Evolutionary conservation across 306 rosid species (phyloP), one percentile per base, ranked within the genome.

Genomic region (Delonix regia): DNA sequence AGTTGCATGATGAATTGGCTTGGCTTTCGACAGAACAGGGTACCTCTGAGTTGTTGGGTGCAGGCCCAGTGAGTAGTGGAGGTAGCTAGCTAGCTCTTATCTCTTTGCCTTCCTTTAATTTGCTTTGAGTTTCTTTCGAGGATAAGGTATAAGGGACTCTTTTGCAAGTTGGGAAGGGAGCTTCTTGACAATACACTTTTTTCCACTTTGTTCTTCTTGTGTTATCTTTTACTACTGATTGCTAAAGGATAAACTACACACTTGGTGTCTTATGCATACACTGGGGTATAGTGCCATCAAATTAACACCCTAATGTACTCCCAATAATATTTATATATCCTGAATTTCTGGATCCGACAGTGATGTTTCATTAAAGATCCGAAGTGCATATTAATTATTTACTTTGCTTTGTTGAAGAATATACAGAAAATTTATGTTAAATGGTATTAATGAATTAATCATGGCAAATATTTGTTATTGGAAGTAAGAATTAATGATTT

Each of bases 131-230:
- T 62, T 57, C 64, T 57, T 57, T 57, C 36, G 49, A 72, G 47
- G 67, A 51, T 64, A 61, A 71, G 33, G 62, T 8, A 71, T 14
- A 61, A 60, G 49, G 60, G 22, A 27, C 25, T 42, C 47, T 39
- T n/a, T 8, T 45, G 22, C 70, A 53, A 53, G 52, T 70, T 38
- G 69, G 73, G 60, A 66, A 66, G 60, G 36, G 21, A 41, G 60
- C 71, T 83, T 27, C 76, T 9, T 38, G 33, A 66, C 79, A 25
- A 34, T 73, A 47, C 75, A 66, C 80, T 83, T 83, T 30, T 28
- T 1, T 66, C 76, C 75, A 24, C 64, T 71, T 65, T 13, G 12
- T 67, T 14, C 30, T 69, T 69, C 34, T 71, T 82, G 62, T 77
- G 38, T 66, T 55, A 71, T 78, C 47, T 67, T 68, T 75, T n/a